These are phyloP conservation scores for Gliomastix tumulicola DNA, from an alignment of 2,329 filamentous ascomycete genomes.

Conservation along the genomic window DNA sequence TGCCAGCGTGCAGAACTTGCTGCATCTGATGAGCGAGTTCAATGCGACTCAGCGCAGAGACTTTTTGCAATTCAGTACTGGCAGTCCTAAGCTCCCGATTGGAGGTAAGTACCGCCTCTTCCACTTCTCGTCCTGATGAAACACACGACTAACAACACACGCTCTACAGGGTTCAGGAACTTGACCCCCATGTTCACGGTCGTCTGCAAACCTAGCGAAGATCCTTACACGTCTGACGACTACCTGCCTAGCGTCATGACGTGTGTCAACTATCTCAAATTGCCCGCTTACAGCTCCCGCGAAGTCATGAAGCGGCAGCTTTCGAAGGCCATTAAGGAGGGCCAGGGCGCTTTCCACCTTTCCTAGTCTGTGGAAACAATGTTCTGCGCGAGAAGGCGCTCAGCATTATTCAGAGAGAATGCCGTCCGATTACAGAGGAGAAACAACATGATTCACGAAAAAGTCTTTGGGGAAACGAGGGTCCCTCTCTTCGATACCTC, in stretches of 20 bases:
- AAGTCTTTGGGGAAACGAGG: no score
- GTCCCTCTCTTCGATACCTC: no score
- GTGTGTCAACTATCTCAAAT: constrained; percentile 97
- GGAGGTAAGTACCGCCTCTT: constrained; percentile 60
- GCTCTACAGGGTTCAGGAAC: constrained; percentile 83
- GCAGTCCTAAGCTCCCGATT: constrained; percentile 95
- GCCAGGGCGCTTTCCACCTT: constrained; percentile 95
- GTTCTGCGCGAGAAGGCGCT: no score
- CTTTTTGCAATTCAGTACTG: constrained; percentile 96
- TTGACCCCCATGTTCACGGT: constrained; percentile 98
- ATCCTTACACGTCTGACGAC: constrained; percentile 88
- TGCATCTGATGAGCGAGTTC: constrained; percentile 92
- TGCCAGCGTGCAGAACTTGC: constrained; percentile 84
- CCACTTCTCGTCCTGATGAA: background rate
- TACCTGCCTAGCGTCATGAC: constrained; percentile 99
- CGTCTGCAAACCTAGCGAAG: constrained; percentile 96
- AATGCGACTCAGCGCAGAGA: constrained; percentile 69
- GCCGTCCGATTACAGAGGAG: no score
- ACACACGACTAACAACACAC: constrained; percentile 20
- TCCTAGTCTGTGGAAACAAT: no score
- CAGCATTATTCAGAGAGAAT: no score
- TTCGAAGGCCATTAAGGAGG: constrained; percentile 82
- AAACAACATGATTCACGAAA: no score
- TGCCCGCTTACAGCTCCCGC: constrained; percentile 84
- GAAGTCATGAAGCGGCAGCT: constrained; percentile 73